phyloP scores from a whole-genome alignment of 352 stramenopile genomes.

The Pythium graminicola region DNA sequence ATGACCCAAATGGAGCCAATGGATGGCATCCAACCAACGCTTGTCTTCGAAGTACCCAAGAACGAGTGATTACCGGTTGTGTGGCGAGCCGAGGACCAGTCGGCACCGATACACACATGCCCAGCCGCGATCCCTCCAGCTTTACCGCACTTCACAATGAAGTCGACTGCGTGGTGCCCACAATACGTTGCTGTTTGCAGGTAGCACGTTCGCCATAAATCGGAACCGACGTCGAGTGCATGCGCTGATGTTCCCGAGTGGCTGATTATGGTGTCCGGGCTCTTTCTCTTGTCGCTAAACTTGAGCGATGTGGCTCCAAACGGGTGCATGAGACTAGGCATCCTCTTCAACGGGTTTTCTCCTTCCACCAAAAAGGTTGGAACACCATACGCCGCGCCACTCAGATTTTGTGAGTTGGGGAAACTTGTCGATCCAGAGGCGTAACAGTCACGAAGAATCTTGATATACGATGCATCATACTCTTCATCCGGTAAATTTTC shows the following conservation, averaged over 20 bases:
- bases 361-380: constrained; percentile 81
- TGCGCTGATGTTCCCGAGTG: constrained; percentile 66
- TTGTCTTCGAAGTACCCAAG: constrained; percentile 21
- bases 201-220: constrained; percentile 59
- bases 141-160: constrained; percentile 65
- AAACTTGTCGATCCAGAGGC: constrained; percentile 75
- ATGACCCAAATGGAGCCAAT: constrained; percentile 70
- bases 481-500: constrained; percentile 83
- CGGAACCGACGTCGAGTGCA: constrained; percentile 29
- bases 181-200: constrained; percentile 53
- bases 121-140: constrained; percentile 54
- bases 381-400: constrained; percentile 74
- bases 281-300: constrained; percentile 63
- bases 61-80: not conserved
- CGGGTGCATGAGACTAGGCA: constrained; percentile 54
- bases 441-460: constrained; percentile 83
- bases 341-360: constrained; percentile 53
- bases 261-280: constrained; percentile 52
- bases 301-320: constrained; percentile 47
- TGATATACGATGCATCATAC: constrained; percentile 82
- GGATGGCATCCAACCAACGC: constrained; percentile 81
- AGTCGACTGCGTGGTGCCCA: constrained; percentile 73
- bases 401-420: constrained; percentile 83
- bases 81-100: constrained; percentile 31
- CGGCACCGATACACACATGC: constrained; percentile 69